Percentiles rank a stretch among this genome's conserved stretches.
phyloP scores from a whole-genome alignment of 805 yeast genomes.

The Nakazawaea ernobii region DNA sequence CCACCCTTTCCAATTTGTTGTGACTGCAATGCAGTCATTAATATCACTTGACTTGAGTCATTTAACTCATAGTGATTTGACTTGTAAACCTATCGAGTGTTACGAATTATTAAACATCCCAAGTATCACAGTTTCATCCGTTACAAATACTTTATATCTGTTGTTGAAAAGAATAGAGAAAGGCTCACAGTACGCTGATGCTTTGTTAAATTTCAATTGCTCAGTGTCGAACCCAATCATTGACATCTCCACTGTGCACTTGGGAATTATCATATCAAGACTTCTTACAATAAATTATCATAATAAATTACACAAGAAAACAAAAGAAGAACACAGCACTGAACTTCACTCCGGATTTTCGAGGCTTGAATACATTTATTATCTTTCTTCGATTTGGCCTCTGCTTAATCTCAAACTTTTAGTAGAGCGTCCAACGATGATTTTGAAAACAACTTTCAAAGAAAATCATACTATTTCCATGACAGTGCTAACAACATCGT shows the following conservation, averaged over 20 bases:
- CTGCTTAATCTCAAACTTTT: conserved; percentile 18
- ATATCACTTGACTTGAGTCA: conserved; percentile 19
- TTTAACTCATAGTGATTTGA: conserved; percentile 12
- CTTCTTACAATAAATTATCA: neutral
- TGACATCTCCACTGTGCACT: conserved; percentile 12
- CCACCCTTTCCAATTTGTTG: conserved; percentile 33
- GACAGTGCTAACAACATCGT: conserved; percentile 17
- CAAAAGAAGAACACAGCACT: neutral
- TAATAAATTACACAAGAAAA: neutral
- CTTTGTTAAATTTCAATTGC: conserved; percentile 9
- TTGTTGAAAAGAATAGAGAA: conserved; percentile 19
- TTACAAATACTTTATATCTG: conserved; percentile 33
- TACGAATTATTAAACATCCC: conserved; percentile 29
- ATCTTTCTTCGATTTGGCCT: conserved; percentile 14
- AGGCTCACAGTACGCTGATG: neutral
- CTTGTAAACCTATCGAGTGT: conserved; percentile 15
- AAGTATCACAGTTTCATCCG: conserved; percentile 29
- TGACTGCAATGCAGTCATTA: conserved; percentile 32
- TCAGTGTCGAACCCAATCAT: conserved; percentile 14
- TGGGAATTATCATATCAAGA: conserved; percentile 11
- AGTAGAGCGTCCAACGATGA: conserved; percentile 22
- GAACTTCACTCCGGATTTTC: neutral
- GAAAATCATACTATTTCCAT: conserved; percentile 14
- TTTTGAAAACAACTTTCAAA: conserved; percentile 16
- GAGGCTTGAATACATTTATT: conserved; percentile 4